These are phyloP conservation scores for Solanum bulbocastanum DNA, from an alignment of 257 asterid species.

Conservation along the genomic window DNA sequence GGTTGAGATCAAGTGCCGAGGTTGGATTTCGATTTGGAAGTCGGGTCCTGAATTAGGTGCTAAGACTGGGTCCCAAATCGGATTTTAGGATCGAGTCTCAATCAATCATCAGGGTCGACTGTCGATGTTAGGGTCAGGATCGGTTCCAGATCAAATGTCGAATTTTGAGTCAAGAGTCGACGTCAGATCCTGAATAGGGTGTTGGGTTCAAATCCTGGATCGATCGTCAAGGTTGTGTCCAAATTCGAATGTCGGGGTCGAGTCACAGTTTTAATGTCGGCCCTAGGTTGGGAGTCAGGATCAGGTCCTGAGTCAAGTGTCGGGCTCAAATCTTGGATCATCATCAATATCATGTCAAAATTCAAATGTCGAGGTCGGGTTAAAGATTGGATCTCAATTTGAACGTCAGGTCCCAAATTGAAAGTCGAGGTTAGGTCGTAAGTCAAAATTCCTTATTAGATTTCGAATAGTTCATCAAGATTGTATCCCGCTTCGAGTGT, in stretches of 20 bases:
- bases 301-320: no score
- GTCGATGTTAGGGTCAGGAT: neutral
- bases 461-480: no score
- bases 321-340: no score
- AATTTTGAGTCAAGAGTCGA: fast-evolving
- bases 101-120: neutral
- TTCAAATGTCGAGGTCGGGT: no score
- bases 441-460: no score
- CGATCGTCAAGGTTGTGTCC: neutral
- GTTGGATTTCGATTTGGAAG: neutral
- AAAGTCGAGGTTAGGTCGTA: no score
- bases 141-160: neutral
- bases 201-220: neutral
- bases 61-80: neutral
- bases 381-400: no score
- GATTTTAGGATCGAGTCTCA: no score
- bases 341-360: no score
- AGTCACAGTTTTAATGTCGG: no score
- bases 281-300: neutral
- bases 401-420: no score
- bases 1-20: fast-evolving
- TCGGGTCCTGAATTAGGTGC: neutral
- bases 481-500: no score
- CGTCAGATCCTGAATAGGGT: neutral
- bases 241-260: fast-evolving